Conservation (phyloP, 2,329 filamentous ascomycete species). For the Exophiala sp. region DNA sequence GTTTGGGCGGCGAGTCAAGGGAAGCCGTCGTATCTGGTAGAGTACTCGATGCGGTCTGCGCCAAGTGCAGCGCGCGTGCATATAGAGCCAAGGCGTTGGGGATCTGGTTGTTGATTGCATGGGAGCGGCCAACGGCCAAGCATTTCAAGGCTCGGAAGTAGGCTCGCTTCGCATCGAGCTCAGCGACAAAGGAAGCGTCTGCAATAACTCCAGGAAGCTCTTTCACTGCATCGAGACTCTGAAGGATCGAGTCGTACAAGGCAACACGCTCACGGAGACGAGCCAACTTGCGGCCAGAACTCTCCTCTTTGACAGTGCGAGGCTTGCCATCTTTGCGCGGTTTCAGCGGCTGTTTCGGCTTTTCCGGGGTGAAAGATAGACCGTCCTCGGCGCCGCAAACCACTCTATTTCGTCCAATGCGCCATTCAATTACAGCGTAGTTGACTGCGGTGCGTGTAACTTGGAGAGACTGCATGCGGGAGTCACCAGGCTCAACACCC, state of each 20-base stretch:
- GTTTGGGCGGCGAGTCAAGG: slow-evolving; percentile 52
- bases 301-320: slow-evolving; percentile 52
- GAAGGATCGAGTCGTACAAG: slow-evolving; percentile 82
- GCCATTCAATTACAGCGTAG: slow-evolving; percentile 89
- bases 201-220: slow-evolving; percentile 85
- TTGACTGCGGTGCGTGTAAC: slow-evolving; percentile 90
- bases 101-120: slow-evolving; percentile 65
- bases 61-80: slow-evolving; percentile 62
- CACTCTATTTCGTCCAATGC: slow-evolving; percentile 86
- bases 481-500: slow-evolving; percentile 74
- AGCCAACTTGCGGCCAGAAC: slow-evolving; percentile 67
- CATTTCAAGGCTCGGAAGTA: slow-evolving; percentile 91
- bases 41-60: slow-evolving; percentile 47
- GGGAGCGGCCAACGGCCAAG: slow-evolving; percentile 77
- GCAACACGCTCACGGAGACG: slow-evolving; percentile 80
- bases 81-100: slow-evolving; percentile 81
- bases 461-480: slow-evolving; percentile 84
- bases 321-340: slow-evolving; percentile 46
- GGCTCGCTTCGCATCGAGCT: slow-evolving; percentile 68
- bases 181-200: slow-evolving; percentile 67
- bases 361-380: slow-evolving; percentile 48
- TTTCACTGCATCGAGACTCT: slow-evolving; percentile 84
- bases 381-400: slow-evolving; percentile 80
- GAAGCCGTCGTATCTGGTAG: slow-evolving; percentile 36
- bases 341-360: slow-evolving; percentile 48